Base-by-base conservation (phyloP, 1,284 basidiomycete species). In the Lignosus rhinocerotis region DNA sequence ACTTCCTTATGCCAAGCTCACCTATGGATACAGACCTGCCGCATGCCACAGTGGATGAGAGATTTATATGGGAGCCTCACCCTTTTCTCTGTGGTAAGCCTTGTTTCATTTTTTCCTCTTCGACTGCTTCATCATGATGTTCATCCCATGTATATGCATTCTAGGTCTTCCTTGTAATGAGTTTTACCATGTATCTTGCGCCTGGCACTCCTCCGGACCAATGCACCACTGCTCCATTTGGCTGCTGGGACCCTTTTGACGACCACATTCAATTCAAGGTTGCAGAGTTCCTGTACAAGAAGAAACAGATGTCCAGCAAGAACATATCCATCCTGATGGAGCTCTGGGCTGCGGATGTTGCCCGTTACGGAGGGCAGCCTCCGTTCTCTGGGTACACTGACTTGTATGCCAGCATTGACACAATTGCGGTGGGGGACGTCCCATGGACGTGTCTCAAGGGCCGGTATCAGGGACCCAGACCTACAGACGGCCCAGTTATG, bases 391-490 rank as follows among this genome's bases (percentile, higher is more conserved):
- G 54, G 14, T 32, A 39, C 12, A 21, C 31, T 1, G 45, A 59
- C 12, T 25, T 62, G 6, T 55, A 56, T 30, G 25, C 14, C 1
- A 53, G 53, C 34, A 62, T 68, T 33, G 64, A 68, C 19, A 9
- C 46, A 1, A 64, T 53, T 14, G 5, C 32, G 1, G 43, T 51
- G 5, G 60, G 58, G 0, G 61, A 64, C 25, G 50, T 58, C 0
- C 36, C 34, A 7, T 68, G 66, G 65, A 1, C 45, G 1, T 50
- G 48, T 3, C 57, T 65, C 45, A 45, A 36, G 8, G 21, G 53
- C 3, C 30, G 31, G 2, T 61, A 66, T 32, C 12, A 19, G 0
- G 60, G 55, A 0, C 36, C 53, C 0, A 0, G 34, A 10, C 63
- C 65, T 0, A 43, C 42, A 0, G 21, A 62, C 2, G 54, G 25